Conservation (phyloP, 768 basidiomycete species). For the Trametes meyenii region DNA sequence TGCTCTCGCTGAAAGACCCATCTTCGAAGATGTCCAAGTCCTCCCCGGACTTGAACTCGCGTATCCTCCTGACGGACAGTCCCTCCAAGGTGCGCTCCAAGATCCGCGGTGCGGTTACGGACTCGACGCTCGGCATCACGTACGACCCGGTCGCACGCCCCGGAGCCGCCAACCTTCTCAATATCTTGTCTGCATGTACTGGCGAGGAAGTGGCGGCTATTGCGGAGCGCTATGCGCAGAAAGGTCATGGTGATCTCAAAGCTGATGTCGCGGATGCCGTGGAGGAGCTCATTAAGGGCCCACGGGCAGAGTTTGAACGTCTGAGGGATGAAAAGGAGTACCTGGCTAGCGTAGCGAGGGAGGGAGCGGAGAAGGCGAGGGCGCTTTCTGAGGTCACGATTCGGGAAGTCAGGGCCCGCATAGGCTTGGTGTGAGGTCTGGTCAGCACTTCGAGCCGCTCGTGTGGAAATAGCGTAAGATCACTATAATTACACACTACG, state of each 20-base stretch:
- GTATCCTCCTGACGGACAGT: constrained; percentile 85
- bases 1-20: constrained; percentile 87
- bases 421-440: constrained; percentile 51
- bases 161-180: constrained; percentile 80
- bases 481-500: neutral
- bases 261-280: constrained; percentile 73
- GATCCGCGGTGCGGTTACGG: constrained; percentile 82
- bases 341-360: constrained; percentile 59
- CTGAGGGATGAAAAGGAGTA: constrained; percentile 62
- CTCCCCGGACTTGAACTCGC: constrained; percentile 71
- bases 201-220: constrained; percentile 47
- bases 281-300: constrained; percentile 61
- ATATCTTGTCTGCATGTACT: constrained; percentile 77
- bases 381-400: constrained; percentile 65
- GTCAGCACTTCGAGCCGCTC: neutral
- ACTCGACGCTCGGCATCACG: constrained; percentile 72
- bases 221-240: constrained; percentile 52
- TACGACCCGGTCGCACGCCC: constrained; percentile 83
- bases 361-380: constrained; percentile 67
- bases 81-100: constrained; percentile 63
- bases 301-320: constrained; percentile 70
- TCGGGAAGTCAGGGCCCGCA: constrained; percentile 61
- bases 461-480: neutral
- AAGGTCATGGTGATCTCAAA: constrained; percentile 73
- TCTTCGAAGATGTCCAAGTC: constrained; percentile 96